These are phyloP conservation scores for Tricharina praecox DNA, from an alignment of 495 filamentous ascomycete species.

Conservation along the genomic window DNA sequence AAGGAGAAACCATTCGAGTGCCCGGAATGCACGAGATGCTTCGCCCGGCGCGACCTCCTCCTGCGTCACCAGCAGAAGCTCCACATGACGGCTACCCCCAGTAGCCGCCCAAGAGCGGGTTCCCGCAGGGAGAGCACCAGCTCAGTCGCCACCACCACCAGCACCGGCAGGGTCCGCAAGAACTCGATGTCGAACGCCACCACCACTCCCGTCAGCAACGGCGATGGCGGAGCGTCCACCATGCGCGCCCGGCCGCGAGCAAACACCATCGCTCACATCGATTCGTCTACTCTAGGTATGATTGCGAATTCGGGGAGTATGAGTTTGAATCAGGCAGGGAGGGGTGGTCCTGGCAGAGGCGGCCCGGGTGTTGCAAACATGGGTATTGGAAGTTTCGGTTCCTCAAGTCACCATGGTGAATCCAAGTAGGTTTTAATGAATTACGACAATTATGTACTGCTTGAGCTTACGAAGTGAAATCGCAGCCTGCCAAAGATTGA, in stretches of 20 bases:
- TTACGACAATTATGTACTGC: conserved; percentile 7
- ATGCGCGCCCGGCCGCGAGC: conserved; percentile 60
- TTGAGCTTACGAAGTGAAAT: conserved; percentile 8
- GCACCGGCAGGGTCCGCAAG: conserved; percentile 66
- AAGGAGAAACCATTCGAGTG: conserved; percentile 99
- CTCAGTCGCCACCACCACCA: conserved; percentile 34
- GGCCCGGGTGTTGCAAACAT: conserved; percentile 21
- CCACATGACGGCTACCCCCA: conserved; percentile 86
- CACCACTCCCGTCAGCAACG: conserved; percentile 32
- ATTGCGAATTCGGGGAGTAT: conserved; percentile 31
- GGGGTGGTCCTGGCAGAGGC: not conserved
- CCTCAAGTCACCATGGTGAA: conserved; percentile 8
- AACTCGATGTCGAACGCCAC: conserved; percentile 60
- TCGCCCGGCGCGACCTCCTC: conserved; percentile 82
- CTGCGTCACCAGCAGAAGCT: conserved; percentile 97
- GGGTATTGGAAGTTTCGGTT: conserved; percentile 31
- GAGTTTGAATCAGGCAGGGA: conserved; percentile 4
- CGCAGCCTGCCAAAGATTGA: conserved; percentile 24
- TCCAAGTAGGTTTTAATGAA: conserved; percentile 9
- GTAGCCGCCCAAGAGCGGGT: conserved; percentile 67
- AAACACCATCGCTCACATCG: conserved; percentile 93
- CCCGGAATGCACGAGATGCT: conserved; percentile 86
- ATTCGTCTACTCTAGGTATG: conserved; percentile 54
- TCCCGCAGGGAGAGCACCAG: conserved; percentile 71
- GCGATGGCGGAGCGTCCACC: conserved; percentile 35